Base-by-base conservation (phyloP, 2,329 filamentous ascomycete species). In the Talaromyces amestolkiae region DNA sequence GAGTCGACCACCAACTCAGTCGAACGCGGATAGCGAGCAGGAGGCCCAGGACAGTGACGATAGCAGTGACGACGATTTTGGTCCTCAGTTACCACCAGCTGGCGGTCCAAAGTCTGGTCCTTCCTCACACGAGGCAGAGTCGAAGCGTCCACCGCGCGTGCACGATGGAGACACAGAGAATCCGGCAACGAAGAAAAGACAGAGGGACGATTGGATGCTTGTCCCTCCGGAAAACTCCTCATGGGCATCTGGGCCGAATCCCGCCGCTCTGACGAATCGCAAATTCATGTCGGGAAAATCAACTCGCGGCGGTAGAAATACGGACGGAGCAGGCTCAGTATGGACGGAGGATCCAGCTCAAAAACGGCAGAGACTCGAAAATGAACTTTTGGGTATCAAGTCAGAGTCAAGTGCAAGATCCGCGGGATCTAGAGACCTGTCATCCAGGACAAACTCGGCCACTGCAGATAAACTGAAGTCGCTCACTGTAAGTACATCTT, bases 321-420 rank as follows among this genome's bases (percentile, higher is more conserved):
- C 74, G n/a, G 77, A 76, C 9, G 75, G 76, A 41, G 76, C 71
- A 17, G 76, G 75, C 70, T 87, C 86, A 35, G 87, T 93, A 61
- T 97, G 93, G 93, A 95, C 92, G 0, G 93, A 97, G 77, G 96
- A 92, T 9, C 90, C 91, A 0, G 91, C 93, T 74, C 86, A 97
- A 78, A 96, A 96, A 78, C 86, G 90, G 63, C 88, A 89, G 77
- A 85, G 92, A 58, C 79, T 97, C 33, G 89, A 90, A 70, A 88
- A 96, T 74, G 89, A 94, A 58, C 90, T 96, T 15, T 85, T 97
- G 68, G 93, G 93, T 0, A 86, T 93, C 1, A 80, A 77, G 65
- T 76, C 76, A 43, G 74, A 72, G 5, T 72, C 70, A 22, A 65
- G 45, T 33, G 47, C 51, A 22, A 56, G 58, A 13, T 43, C 63